phyloP scores from a whole-genome alignment of 306 rosid genomes.

The Malus fusca region DNA sequence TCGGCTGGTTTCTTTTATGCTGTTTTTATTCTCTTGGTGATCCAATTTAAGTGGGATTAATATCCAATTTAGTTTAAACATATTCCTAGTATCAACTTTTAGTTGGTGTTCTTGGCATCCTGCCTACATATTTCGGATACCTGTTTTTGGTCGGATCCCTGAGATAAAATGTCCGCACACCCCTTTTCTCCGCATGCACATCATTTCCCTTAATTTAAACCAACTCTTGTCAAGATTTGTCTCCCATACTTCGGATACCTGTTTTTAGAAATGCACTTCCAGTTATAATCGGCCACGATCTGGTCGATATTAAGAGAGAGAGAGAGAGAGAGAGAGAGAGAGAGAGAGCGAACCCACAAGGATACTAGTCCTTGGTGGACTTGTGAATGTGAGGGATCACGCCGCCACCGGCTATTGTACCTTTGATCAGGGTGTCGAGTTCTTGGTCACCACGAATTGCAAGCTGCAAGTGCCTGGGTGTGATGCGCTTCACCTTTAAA shows the following conservation, averaged over 20 bases:
- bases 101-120: not conserved
- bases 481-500: slow-evolving; percentile 33
- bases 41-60: not conserved
- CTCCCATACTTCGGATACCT: too few species aligned
- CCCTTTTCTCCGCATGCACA: too few species aligned
- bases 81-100: too few species aligned
- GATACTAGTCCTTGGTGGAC: slow-evolving; percentile 23
- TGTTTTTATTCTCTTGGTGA: not conserved
- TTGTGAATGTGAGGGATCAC: slow-evolving; percentile 30
- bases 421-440: slow-evolving; percentile 31
- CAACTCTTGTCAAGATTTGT: too few species aligned
- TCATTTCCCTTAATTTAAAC: too few species aligned
- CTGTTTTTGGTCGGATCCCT: not conserved
- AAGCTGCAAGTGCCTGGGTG: slow-evolving; percentile 29
- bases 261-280: too few species aligned
- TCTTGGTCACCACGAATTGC: slow-evolving; percentile 30
- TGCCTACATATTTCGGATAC: not conserved
- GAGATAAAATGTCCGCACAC: too few species aligned
- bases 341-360: not conserved
- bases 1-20: not conserved
- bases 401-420: slow-evolving; percentile 32
- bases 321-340: not conserved
- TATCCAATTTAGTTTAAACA: not conserved
- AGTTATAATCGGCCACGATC: too few species aligned
- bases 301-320: too few species aligned